These are phyloP conservation scores for Hibiscus trionum DNA, from an alignment of 345 rosid genomes.

Conservation along the genomic window DNA sequence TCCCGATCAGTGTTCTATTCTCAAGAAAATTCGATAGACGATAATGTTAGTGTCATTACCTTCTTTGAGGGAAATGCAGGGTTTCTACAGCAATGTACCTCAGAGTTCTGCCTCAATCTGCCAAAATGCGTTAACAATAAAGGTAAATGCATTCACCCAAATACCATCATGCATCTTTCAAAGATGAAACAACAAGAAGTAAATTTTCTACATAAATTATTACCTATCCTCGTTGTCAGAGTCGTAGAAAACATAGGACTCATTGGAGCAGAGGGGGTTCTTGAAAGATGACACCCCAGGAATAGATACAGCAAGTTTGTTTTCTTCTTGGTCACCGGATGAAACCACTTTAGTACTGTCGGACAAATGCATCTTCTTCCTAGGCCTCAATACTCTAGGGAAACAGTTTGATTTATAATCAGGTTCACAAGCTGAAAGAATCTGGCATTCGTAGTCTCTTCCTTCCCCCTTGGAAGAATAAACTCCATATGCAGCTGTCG, in stretches of 20 bases:
- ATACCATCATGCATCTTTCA: background rate
- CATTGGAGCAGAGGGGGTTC: conserved; percentile 13
- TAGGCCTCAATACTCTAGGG: conserved; percentile 28
- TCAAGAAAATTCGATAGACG: background rate
- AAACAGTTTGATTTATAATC: conserved; percentile 38
- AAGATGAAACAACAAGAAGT: background rate
- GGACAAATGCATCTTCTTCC: conserved; percentile 19
- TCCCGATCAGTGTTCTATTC: background rate
- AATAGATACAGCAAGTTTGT: conserved; percentile 28
- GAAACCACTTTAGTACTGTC: conserved; percentile 14
- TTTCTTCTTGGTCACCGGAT: conserved; percentile 16
- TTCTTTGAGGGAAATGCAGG: conserved; percentile 35
- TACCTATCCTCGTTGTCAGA: conserved; percentile 27
- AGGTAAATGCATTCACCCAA: background rate
- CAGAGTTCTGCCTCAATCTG: conserved; percentile 43
- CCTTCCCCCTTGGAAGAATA: conserved; percentile 25
- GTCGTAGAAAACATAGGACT: conserved; percentile 21
- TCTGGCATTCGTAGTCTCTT: conserved; percentile 10
- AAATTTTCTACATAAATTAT: conserved; percentile 9
- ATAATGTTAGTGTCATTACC: conserved; percentile 17
- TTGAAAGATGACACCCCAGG: conserved; percentile 21
- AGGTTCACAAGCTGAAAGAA: conserved; percentile 18
- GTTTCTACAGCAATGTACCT: conserved; percentile 56
- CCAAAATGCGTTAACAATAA: conserved; percentile 5
- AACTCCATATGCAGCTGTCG: conserved; percentile 14